A percentile compares a stretch with the other conserved stretches of the same genome.
Conservation (phyloP, 2,329 filamentous ascomycete genomes). For the Aspergillus melleus region DNA sequence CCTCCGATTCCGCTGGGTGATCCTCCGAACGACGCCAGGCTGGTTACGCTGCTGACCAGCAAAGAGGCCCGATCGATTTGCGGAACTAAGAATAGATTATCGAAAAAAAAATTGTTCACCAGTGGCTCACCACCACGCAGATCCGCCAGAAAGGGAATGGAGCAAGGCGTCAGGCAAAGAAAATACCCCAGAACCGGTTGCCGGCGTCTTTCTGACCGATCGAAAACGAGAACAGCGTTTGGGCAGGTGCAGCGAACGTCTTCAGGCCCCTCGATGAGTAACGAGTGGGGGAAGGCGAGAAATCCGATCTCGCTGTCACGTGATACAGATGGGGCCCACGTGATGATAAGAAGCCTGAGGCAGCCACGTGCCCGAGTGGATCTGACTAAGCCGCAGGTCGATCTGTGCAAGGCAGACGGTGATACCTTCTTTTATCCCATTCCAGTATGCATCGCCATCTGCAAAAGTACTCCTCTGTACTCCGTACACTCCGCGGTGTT, state of each 20-base stretch:
- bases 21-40: slow-evolving; percentile 37
- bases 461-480: background rate
- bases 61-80: slow-evolving; percentile 13
- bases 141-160: background rate
- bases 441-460: background rate
- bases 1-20: slow-evolving; percentile 37
- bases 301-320: slow-evolving; percentile 26
- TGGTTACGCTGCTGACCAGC: slow-evolving; percentile 25
- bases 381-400: background rate
- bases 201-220: background rate
- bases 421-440: background rate
- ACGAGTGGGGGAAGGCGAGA: slow-evolving; percentile 9
- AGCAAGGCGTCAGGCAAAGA: background rate
- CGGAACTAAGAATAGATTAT: slow-evolving; percentile 7
- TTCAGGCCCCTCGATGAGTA: slow-evolving; percentile 16
- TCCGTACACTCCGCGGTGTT: no score
- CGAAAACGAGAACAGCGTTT: background rate
- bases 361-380: background rate
- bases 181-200: background rate
- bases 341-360: slow-evolving; percentile 7
- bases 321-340: slow-evolving; percentile 4
- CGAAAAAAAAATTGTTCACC: slow-evolving; percentile 4
- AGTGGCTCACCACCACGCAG: slow-evolving; percentile 2
- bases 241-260: background rate
- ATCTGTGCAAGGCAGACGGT: background rate